Evolutionary conservation across 148 eudicot genomes (phyloP).

Genomic region (Chenopodium formosanum): DNA sequence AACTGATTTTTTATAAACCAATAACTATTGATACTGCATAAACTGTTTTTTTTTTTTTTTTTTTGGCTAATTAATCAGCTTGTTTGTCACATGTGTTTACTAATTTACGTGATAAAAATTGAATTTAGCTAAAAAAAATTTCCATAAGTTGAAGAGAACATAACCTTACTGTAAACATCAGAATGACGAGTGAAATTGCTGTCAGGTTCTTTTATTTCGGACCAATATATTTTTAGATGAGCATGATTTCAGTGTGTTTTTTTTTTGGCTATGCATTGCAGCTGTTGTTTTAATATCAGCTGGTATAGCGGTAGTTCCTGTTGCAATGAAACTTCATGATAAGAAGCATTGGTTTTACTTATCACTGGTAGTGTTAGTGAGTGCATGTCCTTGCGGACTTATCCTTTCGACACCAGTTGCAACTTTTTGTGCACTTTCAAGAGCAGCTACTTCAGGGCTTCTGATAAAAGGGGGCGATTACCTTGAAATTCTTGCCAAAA

Average conservation of each 20-base stretch:
- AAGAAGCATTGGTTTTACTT: slow-evolving; percentile 58
- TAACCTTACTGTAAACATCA: neutral
- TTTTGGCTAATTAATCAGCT: no score
- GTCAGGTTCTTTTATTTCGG: neutral
- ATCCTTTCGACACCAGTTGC: slow-evolving; percentile 92
- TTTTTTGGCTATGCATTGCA: slow-evolving; percentile 34
- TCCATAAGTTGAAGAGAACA: no score
- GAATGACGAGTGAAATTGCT: neutral
- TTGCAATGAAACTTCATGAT: slow-evolving; percentile 50
- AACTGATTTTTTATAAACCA: no score
- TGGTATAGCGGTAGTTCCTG: slow-evolving; percentile 57
- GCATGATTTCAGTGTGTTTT: neutral
- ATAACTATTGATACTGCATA: neutral
- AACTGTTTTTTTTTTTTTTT: no score
- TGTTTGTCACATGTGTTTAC: no score
- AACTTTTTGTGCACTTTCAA: slow-evolving; percentile 84
- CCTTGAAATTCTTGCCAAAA: slow-evolving; percentile 68
- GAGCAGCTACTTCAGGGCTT: slow-evolving; percentile 78
- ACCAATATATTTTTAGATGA: neutral
- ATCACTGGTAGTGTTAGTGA: slow-evolving; percentile 77
- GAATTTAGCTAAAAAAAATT: neutral
- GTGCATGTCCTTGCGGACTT: slow-evolving; percentile 96
- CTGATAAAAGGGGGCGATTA: slow-evolving; percentile 87
- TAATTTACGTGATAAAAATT: no score
- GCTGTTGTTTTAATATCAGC: slow-evolving; percentile 64